phyloP scores from a whole-genome alignment of 2,329 filamentous ascomycete species.

The Venturiaceae sp. region DNA sequence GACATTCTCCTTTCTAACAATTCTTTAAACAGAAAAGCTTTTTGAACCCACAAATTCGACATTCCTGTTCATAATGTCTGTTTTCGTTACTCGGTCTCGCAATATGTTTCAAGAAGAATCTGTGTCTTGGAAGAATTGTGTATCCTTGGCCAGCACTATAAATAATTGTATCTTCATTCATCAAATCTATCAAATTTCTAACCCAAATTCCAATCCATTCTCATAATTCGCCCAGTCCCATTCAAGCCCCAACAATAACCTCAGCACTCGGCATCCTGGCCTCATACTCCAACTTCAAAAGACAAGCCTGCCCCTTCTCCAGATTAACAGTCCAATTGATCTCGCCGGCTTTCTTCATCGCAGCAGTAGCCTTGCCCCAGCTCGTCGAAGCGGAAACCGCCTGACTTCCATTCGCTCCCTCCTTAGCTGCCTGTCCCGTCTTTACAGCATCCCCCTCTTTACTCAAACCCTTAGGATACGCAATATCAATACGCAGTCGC shows the following conservation, averaged over 20 bases:
- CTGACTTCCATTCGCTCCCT: conserved; percentile 1
- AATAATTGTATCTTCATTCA: too few relatives aligned
- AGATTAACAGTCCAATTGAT: conserved; percentile 49
- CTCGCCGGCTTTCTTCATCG: conserved; percentile 48
- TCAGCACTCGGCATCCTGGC: conserved; percentile 46
- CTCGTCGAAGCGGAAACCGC: not conserved
- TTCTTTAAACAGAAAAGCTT: too few relatives aligned
- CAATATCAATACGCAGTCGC: conserved; percentile 41
- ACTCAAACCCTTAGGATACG: conserved; percentile 38
- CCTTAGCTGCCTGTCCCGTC: conserved; percentile 20
- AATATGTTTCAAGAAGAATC: too few relatives aligned
- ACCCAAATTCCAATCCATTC: too few relatives aligned
- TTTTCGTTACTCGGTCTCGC: too few relatives aligned
- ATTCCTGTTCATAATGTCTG: too few relatives aligned
- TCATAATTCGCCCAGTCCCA: too few relatives aligned
- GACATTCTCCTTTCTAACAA: too few relatives aligned
- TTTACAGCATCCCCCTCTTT: conserved; percentile 27
- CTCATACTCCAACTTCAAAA: conserved; percentile 52
- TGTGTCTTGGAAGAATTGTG: too few relatives aligned
- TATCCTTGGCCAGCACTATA: too few relatives aligned
- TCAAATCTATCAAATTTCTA: too few relatives aligned
- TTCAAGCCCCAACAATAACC: conserved; percentile 16
- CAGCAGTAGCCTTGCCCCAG: conserved; percentile 47
- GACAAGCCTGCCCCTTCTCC: conserved; percentile 47
- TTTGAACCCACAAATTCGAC: too few relatives aligned